Evolutionary conservation across 805 yeast species (phyloP).

Genomic region (Yarrowia yakushimensis): DNA sequence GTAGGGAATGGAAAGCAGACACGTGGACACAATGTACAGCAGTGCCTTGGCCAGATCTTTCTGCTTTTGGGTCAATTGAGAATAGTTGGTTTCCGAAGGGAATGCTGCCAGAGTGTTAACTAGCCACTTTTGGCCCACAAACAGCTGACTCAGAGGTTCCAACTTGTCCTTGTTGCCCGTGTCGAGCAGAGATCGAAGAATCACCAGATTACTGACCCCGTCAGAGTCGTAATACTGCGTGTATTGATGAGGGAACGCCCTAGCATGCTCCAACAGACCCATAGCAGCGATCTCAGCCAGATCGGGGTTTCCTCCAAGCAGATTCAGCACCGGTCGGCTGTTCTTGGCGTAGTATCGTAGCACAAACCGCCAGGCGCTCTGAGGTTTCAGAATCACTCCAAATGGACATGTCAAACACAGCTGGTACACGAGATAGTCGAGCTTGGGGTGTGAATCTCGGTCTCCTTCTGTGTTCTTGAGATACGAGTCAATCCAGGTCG

Average conservation of each 20-base stretch:
- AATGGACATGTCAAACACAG: slow-evolving; percentile 5
- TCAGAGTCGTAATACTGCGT: neutral
- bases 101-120: slow-evolving; percentile 4
- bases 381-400: slow-evolving; percentile 17
- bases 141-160: slow-evolving; percentile 20
- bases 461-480: neutral
- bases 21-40: slow-evolving; percentile 3
- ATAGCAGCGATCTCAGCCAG: slow-evolving; percentile 6
- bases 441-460: neutral
- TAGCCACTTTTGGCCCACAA: slow-evolving; percentile 17
- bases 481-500: neutral
- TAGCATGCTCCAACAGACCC: slow-evolving; percentile 5
- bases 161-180: slow-evolving; percentile 1
- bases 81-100: slow-evolving; percentile 4
- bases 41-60: neutral
- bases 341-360: neutral
- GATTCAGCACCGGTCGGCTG: slow-evolving; percentile 1
- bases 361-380: slow-evolving; percentile 14
- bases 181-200: neutral
- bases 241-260: neutral
- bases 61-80: neutral
- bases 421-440: neutral
- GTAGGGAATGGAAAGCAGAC: slow-evolving; percentile 4
- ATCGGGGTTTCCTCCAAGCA: slow-evolving; percentile 17
- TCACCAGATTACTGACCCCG: neutral